Percentiles rank a stretch among this genome's conserved stretches.
phyloP scores from a whole-genome alignment of 148 eudicot genomes.

The Agrostemma githago region DNA sequence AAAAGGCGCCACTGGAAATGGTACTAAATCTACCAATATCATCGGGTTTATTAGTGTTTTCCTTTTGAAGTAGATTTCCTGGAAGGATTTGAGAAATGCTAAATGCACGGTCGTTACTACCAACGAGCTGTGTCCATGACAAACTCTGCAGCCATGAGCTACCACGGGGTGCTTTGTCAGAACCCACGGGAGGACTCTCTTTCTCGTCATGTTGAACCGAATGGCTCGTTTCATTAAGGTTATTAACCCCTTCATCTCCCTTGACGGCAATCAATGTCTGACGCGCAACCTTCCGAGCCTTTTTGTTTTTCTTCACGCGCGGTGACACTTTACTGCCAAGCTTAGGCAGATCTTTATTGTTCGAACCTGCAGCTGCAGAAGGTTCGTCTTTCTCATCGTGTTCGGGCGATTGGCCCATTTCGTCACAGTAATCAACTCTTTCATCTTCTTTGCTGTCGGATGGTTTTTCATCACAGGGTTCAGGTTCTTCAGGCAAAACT shows the following conservation, averaged over 20 bases:
- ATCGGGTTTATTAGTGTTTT: slow-evolving; percentile 20
- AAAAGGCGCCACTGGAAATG: slow-evolving; percentile 4
- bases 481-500: not conserved
- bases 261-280: slow-evolving; percentile 15
- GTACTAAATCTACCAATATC: not conserved
- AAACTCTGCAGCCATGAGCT: slow-evolving; percentile 61
- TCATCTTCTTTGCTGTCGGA: slow-evolving; percentile 16
- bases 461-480: slow-evolving; percentile 19
- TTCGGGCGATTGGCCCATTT: too few relatives aligned
- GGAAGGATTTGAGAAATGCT: slow-evolving; percentile 73
- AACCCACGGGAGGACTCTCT: slow-evolving; percentile 21
- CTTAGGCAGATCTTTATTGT: not conserved
- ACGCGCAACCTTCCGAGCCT: not conserved
- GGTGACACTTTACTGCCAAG: not conserved
- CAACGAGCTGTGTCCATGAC: slow-evolving; percentile 70
- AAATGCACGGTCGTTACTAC: slow-evolving; percentile 50
- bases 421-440: not conserved
- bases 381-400: not conserved
- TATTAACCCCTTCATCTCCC: slow-evolving; percentile 13
- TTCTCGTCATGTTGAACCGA: slow-evolving; percentile 13
- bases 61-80: slow-evolving; percentile 30
- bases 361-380: not conserved
- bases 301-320: not conserved
- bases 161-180: slow-evolving; percentile 36
- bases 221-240: not conserved